Conservation (phyloP, 139 green algal genomes). For the Coelastrella sp. region DNA sequence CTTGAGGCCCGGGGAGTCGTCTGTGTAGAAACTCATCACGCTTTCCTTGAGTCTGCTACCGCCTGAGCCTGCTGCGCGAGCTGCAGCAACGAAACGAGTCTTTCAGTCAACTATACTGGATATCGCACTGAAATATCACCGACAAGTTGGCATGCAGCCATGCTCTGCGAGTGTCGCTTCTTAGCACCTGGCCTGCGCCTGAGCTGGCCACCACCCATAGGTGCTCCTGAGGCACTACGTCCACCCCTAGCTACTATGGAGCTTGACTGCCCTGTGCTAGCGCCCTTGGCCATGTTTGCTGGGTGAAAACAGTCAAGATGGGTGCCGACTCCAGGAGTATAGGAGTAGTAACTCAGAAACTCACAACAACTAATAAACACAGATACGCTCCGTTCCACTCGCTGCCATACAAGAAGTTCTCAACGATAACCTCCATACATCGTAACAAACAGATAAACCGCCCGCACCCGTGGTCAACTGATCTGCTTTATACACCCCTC, state of each 20-base stretch:
- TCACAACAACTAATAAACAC: neutral
- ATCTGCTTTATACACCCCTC: too few species aligned
- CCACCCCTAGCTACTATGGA: conserved; percentile 53
- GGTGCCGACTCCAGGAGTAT: neutral
- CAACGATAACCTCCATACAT: neutral
- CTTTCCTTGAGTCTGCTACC: conserved; percentile 45
- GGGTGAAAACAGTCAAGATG: neutral
- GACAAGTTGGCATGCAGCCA: neutral
- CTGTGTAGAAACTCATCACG: conserved; percentile 82
- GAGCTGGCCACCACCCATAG: conserved; percentile 32
- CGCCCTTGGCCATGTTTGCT: conserved; percentile 41
- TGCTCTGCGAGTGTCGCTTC: neutral
- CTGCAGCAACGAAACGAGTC: too few species aligned
- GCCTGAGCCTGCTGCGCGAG: conserved; percentile 8
- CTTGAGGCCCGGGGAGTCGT: conserved; percentile 81
- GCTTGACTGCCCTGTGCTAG: conserved; percentile 44
- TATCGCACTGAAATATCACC: too few species aligned
- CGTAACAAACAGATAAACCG: conserved; percentile 4
- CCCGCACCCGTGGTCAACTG: too few species aligned
- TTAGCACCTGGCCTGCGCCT: conserved; percentile 47
- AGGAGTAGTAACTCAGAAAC: neutral
- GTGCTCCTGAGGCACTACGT: conserved; percentile 36
- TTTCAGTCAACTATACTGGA: too few species aligned
- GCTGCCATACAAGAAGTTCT: neutral
- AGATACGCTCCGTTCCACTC: neutral